Evolutionary conservation across 345 rosid genomes (phyloP).

Genomic region (Citrus cavaleriei): DNA sequence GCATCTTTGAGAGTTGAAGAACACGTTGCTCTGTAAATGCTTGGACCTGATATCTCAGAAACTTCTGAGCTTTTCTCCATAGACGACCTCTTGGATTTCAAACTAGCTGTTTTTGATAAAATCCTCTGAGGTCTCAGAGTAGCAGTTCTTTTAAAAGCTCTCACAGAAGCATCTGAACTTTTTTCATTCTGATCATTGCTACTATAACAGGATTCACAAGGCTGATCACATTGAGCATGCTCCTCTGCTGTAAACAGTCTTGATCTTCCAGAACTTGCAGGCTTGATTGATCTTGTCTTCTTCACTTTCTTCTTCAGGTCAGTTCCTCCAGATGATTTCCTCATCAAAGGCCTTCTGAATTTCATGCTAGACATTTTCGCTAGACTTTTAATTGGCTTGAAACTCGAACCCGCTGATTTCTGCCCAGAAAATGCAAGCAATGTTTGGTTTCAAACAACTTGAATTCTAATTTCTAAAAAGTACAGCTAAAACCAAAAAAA

Average conservation of each 20-base stretch:
- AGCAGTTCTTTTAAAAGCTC: constrained; percentile 29
- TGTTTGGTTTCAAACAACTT: not conserved
- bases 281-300: constrained; percentile 42
- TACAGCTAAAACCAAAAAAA: not conserved
- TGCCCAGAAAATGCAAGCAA: constrained; percentile 23
- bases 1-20: constrained; percentile 77
- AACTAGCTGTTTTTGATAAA: constrained; percentile 43
- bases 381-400: constrained; percentile 37
- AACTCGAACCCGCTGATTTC: constrained; percentile 36
- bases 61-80: constrained; percentile 17
- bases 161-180: constrained; percentile 20
- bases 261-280: constrained; percentile 16
- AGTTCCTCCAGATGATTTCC: constrained; percentile 37
- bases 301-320: constrained; percentile 40
- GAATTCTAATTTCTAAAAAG: not conserved
- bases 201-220: constrained; percentile 17
- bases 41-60: constrained; percentile 14
- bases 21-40: constrained; percentile 60
- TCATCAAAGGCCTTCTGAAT: constrained; percentile 43
- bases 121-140: constrained; percentile 32
- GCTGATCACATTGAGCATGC: not conserved
- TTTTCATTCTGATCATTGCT: constrained; percentile 3
- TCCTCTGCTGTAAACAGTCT: constrained; percentile 4
- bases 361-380: constrained; percentile 48
- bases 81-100: constrained; percentile 41